Conservation (phyloP, 1,284 basidiomycete species). For the Tilletiaria anomala region DNA sequence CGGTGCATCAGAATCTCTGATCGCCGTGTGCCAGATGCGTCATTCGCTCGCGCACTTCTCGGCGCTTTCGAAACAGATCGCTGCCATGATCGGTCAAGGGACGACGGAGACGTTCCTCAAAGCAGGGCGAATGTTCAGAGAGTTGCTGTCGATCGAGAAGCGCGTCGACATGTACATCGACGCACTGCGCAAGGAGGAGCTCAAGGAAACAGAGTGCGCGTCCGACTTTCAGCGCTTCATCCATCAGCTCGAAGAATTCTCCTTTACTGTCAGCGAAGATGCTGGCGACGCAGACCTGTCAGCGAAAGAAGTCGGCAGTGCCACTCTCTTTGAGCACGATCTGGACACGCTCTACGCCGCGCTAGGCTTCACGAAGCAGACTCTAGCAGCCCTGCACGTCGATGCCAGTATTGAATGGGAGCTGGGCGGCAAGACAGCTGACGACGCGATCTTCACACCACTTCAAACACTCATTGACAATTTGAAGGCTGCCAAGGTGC, state of each 20-base stretch:
- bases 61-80: constrained; percentile 28
- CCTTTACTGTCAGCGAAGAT: constrained; percentile 55
- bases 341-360: constrained; percentile 35
- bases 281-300: constrained; percentile 19
- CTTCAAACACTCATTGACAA: constrained; percentile 22
- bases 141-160: constrained; percentile 70
- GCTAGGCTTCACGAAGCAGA: constrained; percentile 24
- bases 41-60: constrained; percentile 30
- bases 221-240: constrained; percentile 58
- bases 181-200: constrained; percentile 66
- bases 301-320: constrained; percentile 31
- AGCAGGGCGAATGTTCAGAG: constrained; percentile 64
- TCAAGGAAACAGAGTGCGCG: constrained; percentile 74
- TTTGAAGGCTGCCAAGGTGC: constrained; percentile 24
- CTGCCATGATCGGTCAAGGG: constrained; percentile 25
- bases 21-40: constrained; percentile 29
- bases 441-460: constrained; percentile 15
- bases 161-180: constrained; percentile 81
- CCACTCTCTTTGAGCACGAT: constrained; percentile 29
- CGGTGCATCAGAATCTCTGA: constrained; percentile 21
- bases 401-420: constrained; percentile 24
- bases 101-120: constrained; percentile 24
- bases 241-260: constrained; percentile 28
- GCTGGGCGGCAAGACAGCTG: constrained; percentile 14
- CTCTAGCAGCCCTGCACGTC: constrained; percentile 15